These are phyloP conservation scores for Pneumocystis oryctolagi DNA, from an alignment of 1,139 yeast species.

Conservation along the genomic window DNA sequence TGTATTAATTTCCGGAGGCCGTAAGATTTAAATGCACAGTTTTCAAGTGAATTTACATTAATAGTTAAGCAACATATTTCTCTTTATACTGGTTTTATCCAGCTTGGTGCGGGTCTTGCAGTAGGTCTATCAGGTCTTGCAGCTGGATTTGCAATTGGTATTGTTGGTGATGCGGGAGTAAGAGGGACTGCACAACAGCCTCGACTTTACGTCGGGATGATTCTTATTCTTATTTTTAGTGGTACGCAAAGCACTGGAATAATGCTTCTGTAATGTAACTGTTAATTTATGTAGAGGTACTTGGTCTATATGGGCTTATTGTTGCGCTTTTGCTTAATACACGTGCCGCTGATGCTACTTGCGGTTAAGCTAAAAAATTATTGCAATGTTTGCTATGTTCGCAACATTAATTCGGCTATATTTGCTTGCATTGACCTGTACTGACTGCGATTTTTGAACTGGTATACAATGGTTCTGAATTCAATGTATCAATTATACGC, in stretches of 20 bases:
- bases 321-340: conserved; percentile 90
- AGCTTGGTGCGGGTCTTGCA: conserved; percentile 84
- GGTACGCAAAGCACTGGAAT: not conserved
- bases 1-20: conserved; percentile 71
- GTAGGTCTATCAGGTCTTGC: conserved; percentile 96
- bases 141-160: conserved; percentile 96
- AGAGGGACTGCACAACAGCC: conserved; percentile 95
- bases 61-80: conserved; percentile 73
- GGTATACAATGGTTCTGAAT: not conserved
- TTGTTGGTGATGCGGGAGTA: conserved; percentile 97
- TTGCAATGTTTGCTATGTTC: not conserved
- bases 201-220: conserved; percentile 81
- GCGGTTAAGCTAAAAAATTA: not conserved
- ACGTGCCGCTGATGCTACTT: conserved; percentile 65
- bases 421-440: not conserved
- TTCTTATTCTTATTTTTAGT: conserved; percentile 20
- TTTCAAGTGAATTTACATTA: not conserved
- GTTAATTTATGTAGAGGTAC: conserved; percentile 47
- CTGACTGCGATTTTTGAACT: not conserved
- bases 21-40: not conserved
- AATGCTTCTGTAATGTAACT: conserved; percentile 26
- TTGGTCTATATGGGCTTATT: conserved; percentile 91
- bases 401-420: not conserved
- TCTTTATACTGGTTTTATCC: conserved; percentile 90
- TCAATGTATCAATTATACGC: not conserved